Evolutionary conservation across 140 eudicot genomes (phyloP), one percentile per base, ranked within the genome.

Genomic region (Senecio squalidus): DNA sequence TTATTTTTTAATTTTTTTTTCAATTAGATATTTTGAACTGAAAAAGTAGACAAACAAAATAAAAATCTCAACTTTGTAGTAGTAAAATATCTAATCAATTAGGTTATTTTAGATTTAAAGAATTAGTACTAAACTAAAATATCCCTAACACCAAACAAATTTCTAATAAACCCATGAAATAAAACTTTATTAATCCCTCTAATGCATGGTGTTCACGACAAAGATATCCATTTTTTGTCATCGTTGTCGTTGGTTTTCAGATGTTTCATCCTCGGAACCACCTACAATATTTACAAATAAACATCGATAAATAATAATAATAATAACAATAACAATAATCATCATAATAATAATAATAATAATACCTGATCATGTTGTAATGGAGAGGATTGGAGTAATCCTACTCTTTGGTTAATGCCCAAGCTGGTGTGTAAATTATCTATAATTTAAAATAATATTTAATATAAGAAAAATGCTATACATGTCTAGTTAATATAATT

Each of bases 291-390:
- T 13, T 33, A 2, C 9, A 31, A 38, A n/a, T n/a, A 15, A 2
- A 11, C 23, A 20, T 20, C 17, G 1, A 3, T 39, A 68, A n/a
- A 47, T 7, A 44, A 9, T 15, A 23, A 20, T 7, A 49, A 29
- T 4, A 45, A 30, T 18, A 24, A 9, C 43, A 8, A 24, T n/a
- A 13, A 9, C 6, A 13, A 40, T 27, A 13, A 21, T 48, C 13
- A 48, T 26, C 20, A 27, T 10, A 29, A 20, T 1, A 13, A 56
- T 33, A 31, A 0, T 17, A 30, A 17, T 1, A 18, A 16, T 30
- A 14, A 23, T 36, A 70, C 76, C 64, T 71, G 76, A 62, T 71
- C 70, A 5, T 62, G 21, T 31, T 53, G 65, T 15, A 38, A 13
- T 1, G 40, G 31, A 56, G 27, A 39, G 11, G 24, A 50, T 40